Evolutionary conservation across 108 stramenopile species (phyloP).

Genomic region (Fragilaria crotonensis): DNA sequence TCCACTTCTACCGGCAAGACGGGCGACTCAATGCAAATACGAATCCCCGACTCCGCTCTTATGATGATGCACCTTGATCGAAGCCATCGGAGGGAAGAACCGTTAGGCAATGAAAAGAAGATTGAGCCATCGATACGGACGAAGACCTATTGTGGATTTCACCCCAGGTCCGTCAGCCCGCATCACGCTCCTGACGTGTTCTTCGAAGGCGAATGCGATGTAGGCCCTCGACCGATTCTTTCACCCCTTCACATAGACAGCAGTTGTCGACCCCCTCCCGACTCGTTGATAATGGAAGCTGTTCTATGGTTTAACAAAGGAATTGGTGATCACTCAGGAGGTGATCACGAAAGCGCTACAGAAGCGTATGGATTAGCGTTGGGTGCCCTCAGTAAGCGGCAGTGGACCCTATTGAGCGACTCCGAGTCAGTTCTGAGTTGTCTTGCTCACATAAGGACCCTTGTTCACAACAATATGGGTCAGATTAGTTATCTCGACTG

Average conservation of each 20-base stretch:
- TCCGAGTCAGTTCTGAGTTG: neutral
- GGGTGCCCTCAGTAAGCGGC: too few species aligned
- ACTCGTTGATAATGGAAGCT: constrained; percentile 16
- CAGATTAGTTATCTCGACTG: constrained; percentile 25
- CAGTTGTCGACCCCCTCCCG: neutral
- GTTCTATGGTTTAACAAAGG: constrained; percentile 30
- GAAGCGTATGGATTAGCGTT: constrained; percentile 3
- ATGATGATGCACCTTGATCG: too few species aligned
- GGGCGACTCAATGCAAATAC: too few species aligned
- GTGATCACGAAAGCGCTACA: constrained; percentile 3
- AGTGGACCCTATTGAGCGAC: too few species aligned
- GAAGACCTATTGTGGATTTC: too few species aligned
- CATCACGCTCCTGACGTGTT: neutral
- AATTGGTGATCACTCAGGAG: constrained; percentile 15
- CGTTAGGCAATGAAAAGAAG: too few species aligned
- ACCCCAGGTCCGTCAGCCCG: neutral
- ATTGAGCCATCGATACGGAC: too few species aligned
- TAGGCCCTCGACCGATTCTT: constrained; percentile 24
- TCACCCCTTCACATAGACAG: constrained; percentile 8
- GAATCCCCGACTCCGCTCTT: too few species aligned
- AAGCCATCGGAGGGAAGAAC: too few species aligned
- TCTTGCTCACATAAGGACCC: constrained; percentile 24
- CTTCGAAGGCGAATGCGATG: constrained; percentile 49
- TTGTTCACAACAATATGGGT: constrained; percentile 39
- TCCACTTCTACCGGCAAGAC: too few species aligned